A percentile compares a stretch with the other conserved stretches of the same genome.
Conservation (phyloP, 257 asterid species). For the Misopates orontium region DNA sequence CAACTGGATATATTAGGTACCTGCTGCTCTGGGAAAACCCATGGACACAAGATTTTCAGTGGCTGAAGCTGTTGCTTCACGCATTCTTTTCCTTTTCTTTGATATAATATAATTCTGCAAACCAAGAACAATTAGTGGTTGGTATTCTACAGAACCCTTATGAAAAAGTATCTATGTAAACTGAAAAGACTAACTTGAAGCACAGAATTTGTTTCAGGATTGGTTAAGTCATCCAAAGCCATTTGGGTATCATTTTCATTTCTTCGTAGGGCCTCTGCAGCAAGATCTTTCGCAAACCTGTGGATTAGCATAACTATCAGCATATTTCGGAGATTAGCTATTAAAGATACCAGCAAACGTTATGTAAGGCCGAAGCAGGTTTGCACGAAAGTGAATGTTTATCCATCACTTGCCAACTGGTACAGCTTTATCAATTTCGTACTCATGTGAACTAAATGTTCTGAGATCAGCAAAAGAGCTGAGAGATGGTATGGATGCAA, state of each 20-base stretch:
- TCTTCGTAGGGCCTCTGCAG: slow-evolving; percentile 93
- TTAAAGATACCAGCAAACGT: background rate
- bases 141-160: slow-evolving; percentile 3
- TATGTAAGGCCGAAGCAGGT: background rate
- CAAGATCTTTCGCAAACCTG: slow-evolving; percentile 77
- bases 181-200: slow-evolving; percentile 64
- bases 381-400: background rate
- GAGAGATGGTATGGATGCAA: background rate
- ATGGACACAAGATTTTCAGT: slow-evolving; percentile 53
- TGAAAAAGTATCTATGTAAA: slow-evolving; percentile 19
- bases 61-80: slow-evolving; percentile 41
- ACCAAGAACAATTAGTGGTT: slow-evolving; percentile 16
- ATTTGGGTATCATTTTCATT: slow-evolving; percentile 83
- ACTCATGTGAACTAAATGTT: background rate
- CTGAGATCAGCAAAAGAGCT: background rate
- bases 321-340: slow-evolving; percentile 17
- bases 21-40: slow-evolving; percentile 72
- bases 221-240: slow-evolving; percentile 87
- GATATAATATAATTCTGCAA: slow-evolving; percentile 66
- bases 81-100: slow-evolving; percentile 61
- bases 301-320: slow-evolving; percentile 24
- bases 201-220: slow-evolving; percentile 62
- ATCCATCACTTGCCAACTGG: background rate
- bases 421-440: background rate
- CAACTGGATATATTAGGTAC: slow-evolving; percentile 35